These are phyloP conservation scores for Spathaspora boniae DNA, from an alignment of 805 yeast genomes.

Conservation along the genomic window DNA sequence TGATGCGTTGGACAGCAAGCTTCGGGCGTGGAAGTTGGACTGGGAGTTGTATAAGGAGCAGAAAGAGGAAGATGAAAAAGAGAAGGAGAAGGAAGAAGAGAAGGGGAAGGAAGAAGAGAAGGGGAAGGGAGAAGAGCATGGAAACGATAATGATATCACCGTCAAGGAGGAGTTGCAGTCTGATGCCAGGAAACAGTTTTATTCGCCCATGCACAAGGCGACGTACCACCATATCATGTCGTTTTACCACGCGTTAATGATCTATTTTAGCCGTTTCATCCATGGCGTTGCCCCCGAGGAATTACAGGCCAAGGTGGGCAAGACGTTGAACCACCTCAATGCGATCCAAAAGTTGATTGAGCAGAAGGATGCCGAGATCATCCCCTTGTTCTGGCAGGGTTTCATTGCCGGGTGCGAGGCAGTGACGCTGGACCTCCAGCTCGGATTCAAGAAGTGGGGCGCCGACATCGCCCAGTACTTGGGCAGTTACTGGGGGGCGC, in stretches of 20 bases:
- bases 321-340: slow-evolving; percentile 62
- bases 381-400: slow-evolving; percentile 86
- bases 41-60: slow-evolving; percentile 53
- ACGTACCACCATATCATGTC: slow-evolving; percentile 78
- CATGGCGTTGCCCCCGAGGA: slow-evolving; percentile 50
- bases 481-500: slow-evolving; percentile 83
- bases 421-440: slow-evolving; percentile 51
- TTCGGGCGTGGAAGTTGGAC: slow-evolving; percentile 68
- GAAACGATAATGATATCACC: no score
- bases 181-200: slow-evolving; percentile 27
- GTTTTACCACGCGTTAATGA: slow-evolving; percentile 66
- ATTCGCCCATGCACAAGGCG: slow-evolving; percentile 61
- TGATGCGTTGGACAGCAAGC: slow-evolving; percentile 38
- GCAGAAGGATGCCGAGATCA: slow-evolving; percentile 53
- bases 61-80: slow-evolving; percentile 4
- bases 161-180: slow-evolving; percentile 10
- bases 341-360: slow-evolving; percentile 56
- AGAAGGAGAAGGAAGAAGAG: slow-evolving; percentile 8
- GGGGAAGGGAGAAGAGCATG: no score
- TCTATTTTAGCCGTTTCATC: slow-evolving; percentile 68
- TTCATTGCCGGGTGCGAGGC: slow-evolving; percentile 86
- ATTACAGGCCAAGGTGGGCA: slow-evolving; percentile 59
- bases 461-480: slow-evolving; percentile 50
- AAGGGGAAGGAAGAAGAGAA: slow-evolving; percentile 6
- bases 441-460: slow-evolving; percentile 71